Evolutionary conservation across 306 rosid species (phyloP), one percentile per base, ranked within the genome.

Genomic region (Argentina anserina): DNA sequence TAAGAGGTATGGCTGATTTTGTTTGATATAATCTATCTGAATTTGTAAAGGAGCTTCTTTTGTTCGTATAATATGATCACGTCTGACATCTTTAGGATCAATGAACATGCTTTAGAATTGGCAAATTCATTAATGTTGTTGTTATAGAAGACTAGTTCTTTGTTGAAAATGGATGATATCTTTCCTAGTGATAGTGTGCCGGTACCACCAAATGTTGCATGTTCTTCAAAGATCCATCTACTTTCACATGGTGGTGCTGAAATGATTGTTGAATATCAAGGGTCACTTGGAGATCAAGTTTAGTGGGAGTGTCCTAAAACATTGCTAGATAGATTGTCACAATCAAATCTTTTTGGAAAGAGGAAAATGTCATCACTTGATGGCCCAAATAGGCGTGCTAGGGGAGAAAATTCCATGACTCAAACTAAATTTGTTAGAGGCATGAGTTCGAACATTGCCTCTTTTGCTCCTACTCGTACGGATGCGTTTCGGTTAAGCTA

Each of bases 241-340:
- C 68, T 81, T 76, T 79, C 80, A 69, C 92, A 90, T 70, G 84
- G 67, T 72, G 75, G 74, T 47, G 79, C 73, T 60, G 96, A 84
- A 76, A 90, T 72, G 83, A 87, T 81, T 67, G 92, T 78, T 20
- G 96, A 91, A 75, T 76, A 72, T 60, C 63, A 65, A 49, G 93
- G 86, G 52, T 88, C 86, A 45, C 86, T 90, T n/a, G 87, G 86
- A 47, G 99, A 91, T 55, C 83, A 90, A 64, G 91, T 89, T 80
- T 84, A 77, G 80, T 94, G 97, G 99, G 96, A 94, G 72, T 94
- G 99, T 77, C 97, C 99, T 18, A 96, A 91, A 85, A 78, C 87
- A 76, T 86, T 92, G 81, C 97, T 96, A 2, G 97, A 94, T 68
- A 89, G 97, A 78, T 84, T 88, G 55, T 71, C 86, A 2, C 92